Percentiles rank a stretch among this genome's conserved stretches.
Evolutionary conservation across 1,284 basidiomycete species (phyloP).

Genomic region (Cryptococcus amylolentus): DNA sequence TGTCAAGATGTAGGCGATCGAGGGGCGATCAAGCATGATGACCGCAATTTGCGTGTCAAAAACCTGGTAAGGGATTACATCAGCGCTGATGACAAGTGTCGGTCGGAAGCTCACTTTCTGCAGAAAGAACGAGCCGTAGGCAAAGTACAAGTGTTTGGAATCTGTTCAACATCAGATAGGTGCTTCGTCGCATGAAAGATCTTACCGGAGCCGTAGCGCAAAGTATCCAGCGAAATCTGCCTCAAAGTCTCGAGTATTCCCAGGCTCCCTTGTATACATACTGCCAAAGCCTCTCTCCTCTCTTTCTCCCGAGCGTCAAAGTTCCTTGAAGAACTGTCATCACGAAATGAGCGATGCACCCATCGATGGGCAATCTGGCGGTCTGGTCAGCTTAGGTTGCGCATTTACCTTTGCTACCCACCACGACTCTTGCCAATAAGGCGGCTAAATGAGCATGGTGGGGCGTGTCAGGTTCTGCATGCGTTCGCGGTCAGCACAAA

Average conservation of each 20-base stretch:
- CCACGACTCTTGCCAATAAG: conserved; percentile 7
- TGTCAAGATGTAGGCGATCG: conserved; percentile 4
- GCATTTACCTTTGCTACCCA: no score
- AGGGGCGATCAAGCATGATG: conserved; percentile 7
- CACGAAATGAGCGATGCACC: no score
- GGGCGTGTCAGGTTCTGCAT: conserved; percentile 1
- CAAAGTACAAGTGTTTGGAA: conserved; percentile 13
- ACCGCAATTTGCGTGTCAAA: conserved; percentile 9
- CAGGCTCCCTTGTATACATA: conserved; percentile 7
- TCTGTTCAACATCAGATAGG: not conserved
- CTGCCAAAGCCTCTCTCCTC: conserved; percentile 6
- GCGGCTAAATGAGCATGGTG: conserved; percentile 5
- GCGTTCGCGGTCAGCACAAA: not conserved
- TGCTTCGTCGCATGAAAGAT: no score
- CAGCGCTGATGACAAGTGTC: no score
- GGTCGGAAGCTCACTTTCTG: conserved; percentile 5
- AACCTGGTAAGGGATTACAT: not conserved
- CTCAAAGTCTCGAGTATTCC: conserved; percentile 4
- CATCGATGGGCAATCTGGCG: no score
- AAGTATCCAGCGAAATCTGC: conserved; percentile 1
- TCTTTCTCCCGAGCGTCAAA: conserved; percentile 8
- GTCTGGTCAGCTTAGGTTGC: no score
- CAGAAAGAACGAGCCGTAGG: conserved; percentile 11
- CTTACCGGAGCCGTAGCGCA: not conserved
- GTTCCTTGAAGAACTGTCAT: no score